Evolutionary conservation across 1,284 basidiomycete species (phyloP).

Genomic region (Butyriboletus appendiculatus): DNA sequence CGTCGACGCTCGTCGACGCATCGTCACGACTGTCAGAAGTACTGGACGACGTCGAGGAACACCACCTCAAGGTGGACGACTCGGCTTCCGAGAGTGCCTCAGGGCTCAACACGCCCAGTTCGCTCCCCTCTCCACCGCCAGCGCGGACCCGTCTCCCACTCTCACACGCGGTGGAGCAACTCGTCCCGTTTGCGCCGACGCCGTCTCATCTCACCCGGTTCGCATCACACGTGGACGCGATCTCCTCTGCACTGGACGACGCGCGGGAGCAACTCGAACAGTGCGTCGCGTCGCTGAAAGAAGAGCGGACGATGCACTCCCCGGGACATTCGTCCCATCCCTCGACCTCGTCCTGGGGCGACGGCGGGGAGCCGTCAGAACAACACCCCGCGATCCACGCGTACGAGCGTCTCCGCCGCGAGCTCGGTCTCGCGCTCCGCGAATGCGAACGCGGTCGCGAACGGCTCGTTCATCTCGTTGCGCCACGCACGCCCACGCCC

Average conservation of each 20-base stretch:
- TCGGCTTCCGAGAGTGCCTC: conserved; percentile 12
- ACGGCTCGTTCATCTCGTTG: conserved; percentile 56
- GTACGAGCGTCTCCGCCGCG: conserved; percentile 71
- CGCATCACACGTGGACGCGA: conserved; percentile 67
- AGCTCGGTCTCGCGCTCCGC: conserved; percentile 69
- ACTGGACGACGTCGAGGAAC: conserved; percentile 54
- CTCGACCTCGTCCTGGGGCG: conserved; percentile 16
- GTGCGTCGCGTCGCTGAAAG: conserved; percentile 56
- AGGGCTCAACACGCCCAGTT: conserved; percentile 12
- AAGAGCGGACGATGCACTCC: conserved; percentile 27
- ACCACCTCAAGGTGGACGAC: conserved; percentile 14
- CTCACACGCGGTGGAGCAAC: conserved; percentile 29
- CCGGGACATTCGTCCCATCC: conserved; percentile 27
- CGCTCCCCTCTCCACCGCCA: conserved; percentile 13
- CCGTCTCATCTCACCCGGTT: conserved; percentile 66
- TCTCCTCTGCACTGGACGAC: conserved; percentile 64
- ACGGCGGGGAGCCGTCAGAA: not conserved
- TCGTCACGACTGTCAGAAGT: conserved; percentile 59
- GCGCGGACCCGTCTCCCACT: conserved; percentile 18
- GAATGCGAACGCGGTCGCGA: conserved; percentile 79
- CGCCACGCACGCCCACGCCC: conserved; percentile 42
- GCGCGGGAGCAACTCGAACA: conserved; percentile 62
- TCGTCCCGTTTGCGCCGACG: conserved; percentile 65
- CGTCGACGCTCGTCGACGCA: conserved; percentile 64
- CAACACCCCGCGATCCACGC: conserved; percentile 54